These are phyloP conservation scores for Malassezia equina DNA, from an alignment of 1,284 basidiomycete species.

Conservation along the genomic window DNA sequence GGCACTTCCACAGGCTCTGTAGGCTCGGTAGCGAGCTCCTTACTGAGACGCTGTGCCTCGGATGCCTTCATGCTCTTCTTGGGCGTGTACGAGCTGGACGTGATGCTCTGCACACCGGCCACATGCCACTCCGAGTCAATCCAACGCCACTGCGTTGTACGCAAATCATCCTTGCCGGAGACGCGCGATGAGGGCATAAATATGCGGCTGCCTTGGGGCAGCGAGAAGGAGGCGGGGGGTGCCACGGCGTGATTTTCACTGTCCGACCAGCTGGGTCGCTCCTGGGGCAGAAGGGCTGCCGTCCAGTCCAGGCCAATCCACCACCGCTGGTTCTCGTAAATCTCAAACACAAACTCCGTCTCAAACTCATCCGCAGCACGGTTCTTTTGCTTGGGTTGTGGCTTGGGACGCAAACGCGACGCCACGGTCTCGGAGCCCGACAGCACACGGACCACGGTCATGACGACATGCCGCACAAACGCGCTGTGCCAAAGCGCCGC, in stretches of 20 bases:
- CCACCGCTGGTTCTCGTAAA: constrained; percentile 93
- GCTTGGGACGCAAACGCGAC: constrained; percentile 16
- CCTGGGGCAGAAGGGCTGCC: constrained; percentile 74
- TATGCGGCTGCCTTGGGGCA: constrained; percentile 48
- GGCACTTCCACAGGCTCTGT: constrained; percentile 1
- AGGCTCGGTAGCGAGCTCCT: neutral
- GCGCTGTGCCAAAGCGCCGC: constrained; percentile 43
- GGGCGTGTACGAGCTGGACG: constrained; percentile 11
- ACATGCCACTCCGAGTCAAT: constrained; percentile 50
- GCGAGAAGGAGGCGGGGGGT: constrained; percentile 55
- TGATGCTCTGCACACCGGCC: constrained; percentile 27
- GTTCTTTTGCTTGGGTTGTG: constrained; percentile 6
- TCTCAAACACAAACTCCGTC: constrained; percentile 38
- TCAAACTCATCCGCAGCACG: constrained; percentile 12
- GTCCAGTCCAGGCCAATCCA: constrained; percentile 68
- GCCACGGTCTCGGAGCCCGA: constrained; percentile 20
- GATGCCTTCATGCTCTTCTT: neutral
- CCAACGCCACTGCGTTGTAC: constrained; percentile 50
- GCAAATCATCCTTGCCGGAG: constrained; percentile 29
- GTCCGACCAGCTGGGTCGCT: constrained; percentile 72
- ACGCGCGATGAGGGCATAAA: constrained; percentile 35
- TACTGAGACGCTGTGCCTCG: constrained; percentile 12
- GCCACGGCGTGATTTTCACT: constrained; percentile 46
- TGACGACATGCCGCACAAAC: constrained; percentile 26
- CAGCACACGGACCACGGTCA: constrained; percentile 23